These are phyloP conservation scores for Monsonia emarginata DNA, from an alignment of 441 rosid species.

Conservation along the genomic window DNA sequence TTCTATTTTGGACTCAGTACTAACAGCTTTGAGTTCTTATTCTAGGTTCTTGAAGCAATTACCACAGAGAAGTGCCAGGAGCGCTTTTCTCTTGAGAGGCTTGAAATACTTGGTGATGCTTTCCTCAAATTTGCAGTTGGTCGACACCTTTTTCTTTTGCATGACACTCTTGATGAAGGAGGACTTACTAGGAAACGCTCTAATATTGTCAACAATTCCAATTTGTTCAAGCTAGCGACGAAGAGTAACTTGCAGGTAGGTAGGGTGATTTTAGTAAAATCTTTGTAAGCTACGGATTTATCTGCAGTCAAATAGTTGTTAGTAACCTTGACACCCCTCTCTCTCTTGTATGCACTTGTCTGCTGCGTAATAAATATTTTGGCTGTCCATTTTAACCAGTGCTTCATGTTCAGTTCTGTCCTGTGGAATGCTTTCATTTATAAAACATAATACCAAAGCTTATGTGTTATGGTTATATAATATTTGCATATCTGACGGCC, in stretches of 20 bases:
- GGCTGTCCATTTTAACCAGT: not conserved
- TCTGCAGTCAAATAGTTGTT: not conserved
- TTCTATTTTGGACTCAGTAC: conserved; percentile 12
- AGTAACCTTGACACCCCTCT: not conserved
- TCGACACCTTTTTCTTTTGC: conserved; percentile 65
- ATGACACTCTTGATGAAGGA: conserved; percentile 82
- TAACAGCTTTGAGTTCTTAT: conserved; percentile 23
- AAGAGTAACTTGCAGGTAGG: conserved; percentile 66
- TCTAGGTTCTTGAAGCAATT: conserved; percentile 82
- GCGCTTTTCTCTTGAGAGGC: conserved; percentile 90
- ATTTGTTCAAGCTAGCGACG: conserved; percentile 59
- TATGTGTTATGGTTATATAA: not conserved
- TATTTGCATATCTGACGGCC: not conserved
- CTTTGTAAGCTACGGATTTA: not conserved
- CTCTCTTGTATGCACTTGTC: not conserved
- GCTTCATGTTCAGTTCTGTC: not conserved
- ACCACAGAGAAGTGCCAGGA: conserved; percentile 96
- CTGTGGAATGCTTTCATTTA: not conserved
- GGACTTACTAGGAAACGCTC: conserved; percentile 75
- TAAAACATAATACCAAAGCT: not conserved
- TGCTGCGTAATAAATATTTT: not conserved
- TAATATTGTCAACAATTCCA: conserved; percentile 66
- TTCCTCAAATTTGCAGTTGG: conserved; percentile 87
- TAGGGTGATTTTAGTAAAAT: not conserved
- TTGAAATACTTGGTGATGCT: conserved; percentile 86